Conservation (phyloP, 208 protist species). For the Phytomonas sp. region DNA sequence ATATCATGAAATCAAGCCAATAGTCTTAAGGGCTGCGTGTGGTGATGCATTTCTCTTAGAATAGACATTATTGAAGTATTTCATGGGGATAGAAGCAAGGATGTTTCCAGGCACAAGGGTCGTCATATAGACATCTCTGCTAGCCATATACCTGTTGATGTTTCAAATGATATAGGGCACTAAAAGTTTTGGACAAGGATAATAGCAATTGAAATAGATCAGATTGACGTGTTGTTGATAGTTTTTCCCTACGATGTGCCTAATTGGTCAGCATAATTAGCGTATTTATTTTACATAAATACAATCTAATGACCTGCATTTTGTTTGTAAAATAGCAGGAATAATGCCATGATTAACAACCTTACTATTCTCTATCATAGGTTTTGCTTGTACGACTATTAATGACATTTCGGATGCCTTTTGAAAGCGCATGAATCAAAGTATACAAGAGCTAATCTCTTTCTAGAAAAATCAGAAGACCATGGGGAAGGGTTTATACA, state of each 20-base stretch:
- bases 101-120: background rate
- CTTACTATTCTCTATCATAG: constrained; percentile 74
- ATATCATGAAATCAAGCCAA: background rate
- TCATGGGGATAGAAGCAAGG: background rate
- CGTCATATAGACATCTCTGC: background rate
- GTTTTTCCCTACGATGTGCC: constrained; percentile 45
- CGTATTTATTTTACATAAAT: constrained; percentile 42
- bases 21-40: background rate
- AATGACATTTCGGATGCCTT: constrained; percentile 38
- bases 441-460: constrained; percentile 28
- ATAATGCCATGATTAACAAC: constrained; percentile 60
- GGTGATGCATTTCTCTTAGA: background rate
- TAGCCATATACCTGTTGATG: background rate
- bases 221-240: constrained; percentile 56
- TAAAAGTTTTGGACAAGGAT: constrained; percentile 63
- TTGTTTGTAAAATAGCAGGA: constrained; percentile 50
- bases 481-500: constrained; percentile 72
- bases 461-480: constrained; percentile 54
- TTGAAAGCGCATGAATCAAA: constrained; percentile 58
- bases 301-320: constrained; percentile 46
- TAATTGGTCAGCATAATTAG: constrained; percentile 44
- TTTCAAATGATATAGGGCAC: background rate
- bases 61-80: background rate
- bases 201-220: constrained; percentile 58
- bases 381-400: constrained; percentile 58